Evolutionary conservation across 805 yeast species (phyloP), one percentile per base, ranked within the genome.

Genomic region (Candida vartiovaarae): DNA sequence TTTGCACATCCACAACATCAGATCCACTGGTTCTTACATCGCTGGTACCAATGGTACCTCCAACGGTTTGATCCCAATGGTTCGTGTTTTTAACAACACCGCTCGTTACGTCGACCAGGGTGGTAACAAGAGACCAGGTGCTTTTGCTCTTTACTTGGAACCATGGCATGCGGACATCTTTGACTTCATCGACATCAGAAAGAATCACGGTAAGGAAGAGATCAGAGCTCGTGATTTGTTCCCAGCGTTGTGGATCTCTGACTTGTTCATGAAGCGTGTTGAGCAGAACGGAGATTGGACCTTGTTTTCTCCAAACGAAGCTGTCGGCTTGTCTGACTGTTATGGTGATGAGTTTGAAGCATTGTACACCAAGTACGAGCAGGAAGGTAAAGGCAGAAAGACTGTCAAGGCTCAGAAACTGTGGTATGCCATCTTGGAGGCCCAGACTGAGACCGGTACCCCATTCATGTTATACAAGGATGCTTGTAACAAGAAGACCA

Each of bases 21-120:
- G 98, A 59, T 76, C 95, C 9, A 71, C 82, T n/a, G 98, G 98
- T 8, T 76, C 96, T 2, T 82, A 82, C 62, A 90, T 91, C 51
- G 84, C 95, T 24, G 95, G 96, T 43, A 81, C 97, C 4, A 88
- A 88, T 63, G 99, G 98, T 41, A 79, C 85, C 7, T 88, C 97
- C 3, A 87, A 82, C 58, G 99, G 99, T 27, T 66, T 91, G 39
- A 82, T 91, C 33, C 99, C 99, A 24, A 90, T 91, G 98, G 69
- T 91, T 24, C 79, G 96, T 55, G 98, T 93, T 7, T 91, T 81
- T 69, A 93, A 91, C 71, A 85, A 89, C 66, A 90, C 98, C 26
- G 98, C 99, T 20, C 79, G 96, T 55, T 93, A 91, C 61, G 98
- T 91, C 37, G 98, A 91, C 59, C 99, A 91, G 71, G 99, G 99